phyloP scores from a whole-genome alignment of 192 early-diverging fungal genomes.

The Coemansia sp. region DNA sequence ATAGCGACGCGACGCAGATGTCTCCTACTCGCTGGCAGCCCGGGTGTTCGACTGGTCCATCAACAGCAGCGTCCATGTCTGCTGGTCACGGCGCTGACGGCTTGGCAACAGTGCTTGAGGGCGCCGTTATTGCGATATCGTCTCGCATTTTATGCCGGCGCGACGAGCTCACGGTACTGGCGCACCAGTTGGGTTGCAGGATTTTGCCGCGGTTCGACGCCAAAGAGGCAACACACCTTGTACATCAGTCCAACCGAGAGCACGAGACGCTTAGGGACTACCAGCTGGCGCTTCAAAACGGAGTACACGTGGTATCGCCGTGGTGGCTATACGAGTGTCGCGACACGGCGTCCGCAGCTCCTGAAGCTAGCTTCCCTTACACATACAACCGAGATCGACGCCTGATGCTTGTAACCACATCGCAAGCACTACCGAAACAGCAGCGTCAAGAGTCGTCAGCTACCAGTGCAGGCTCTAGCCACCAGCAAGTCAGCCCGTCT shows the following conservation, averaged over 20 bases:
- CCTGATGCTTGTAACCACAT: slow-evolving; percentile 25
- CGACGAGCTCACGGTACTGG: slow-evolving; percentile 36
- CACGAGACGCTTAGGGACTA: slow-evolving; percentile 46
- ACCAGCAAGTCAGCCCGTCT: not conserved
- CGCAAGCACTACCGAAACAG: not conserved
- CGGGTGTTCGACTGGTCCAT: not conserved
- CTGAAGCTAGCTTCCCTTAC: slow-evolving; percentile 42
- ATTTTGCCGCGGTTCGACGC: slow-evolving; percentile 36
- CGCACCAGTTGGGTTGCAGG: slow-evolving; percentile 36
- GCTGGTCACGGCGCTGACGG: not conserved
- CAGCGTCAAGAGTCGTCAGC: not conserved
- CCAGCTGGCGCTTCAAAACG: slow-evolving; percentile 18
- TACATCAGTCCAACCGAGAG: slow-evolving; percentile 54
- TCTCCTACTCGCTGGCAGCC: slow-evolving; percentile 16
- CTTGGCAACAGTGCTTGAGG: slow-evolving; percentile 13
- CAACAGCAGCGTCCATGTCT: slow-evolving; percentile 2
- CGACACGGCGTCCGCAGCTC: slow-evolving; percentile 13
- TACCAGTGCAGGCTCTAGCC: not conserved
- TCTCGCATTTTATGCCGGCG: slow-evolving; percentile 38
- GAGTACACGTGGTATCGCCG: slow-evolving; percentile 47
- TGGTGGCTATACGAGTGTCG: slow-evolving; percentile 57
- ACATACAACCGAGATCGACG: slow-evolving; percentile 47
- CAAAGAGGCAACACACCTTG: slow-evolving; percentile 36
- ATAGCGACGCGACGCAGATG: slow-evolving; percentile 40
- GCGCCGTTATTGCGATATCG: slow-evolving; percentile 38